Conservation (phyloP, 495 filamentous ascomycete species). For the Talaromyces stipitatus region DNA sequence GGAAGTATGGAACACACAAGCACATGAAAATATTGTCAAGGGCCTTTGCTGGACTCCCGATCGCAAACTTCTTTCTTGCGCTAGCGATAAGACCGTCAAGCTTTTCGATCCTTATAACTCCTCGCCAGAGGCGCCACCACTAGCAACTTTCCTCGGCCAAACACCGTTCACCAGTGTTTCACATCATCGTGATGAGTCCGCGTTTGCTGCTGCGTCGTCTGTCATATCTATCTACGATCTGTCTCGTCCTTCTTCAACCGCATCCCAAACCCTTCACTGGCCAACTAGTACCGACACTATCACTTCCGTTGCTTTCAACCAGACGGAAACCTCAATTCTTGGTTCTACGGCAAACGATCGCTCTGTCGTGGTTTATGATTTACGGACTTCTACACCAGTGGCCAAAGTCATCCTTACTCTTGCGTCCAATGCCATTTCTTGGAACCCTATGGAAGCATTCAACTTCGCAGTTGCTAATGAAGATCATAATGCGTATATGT, state of each 20-base stretch:
- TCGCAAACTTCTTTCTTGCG: constrained; percentile 81
- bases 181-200: constrained; percentile 64
- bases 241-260: constrained; percentile 59
- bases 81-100: constrained; percentile 79
- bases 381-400: constrained; percentile 79
- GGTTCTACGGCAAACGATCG: constrained; percentile 79
- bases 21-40: constrained; percentile 86
- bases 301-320: constrained; percentile 82
- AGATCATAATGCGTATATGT: constrained; percentile 73
- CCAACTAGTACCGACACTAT: constrained; percentile 88
- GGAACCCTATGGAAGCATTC: constrained; percentile 96
- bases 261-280: constrained; percentile 77
- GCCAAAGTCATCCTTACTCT: constrained; percentile 71
- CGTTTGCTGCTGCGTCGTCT: constrained; percentile 72
- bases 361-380: constrained; percentile 78
- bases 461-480: constrained; percentile 81
- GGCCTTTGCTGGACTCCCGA: constrained; percentile 81
- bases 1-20: constrained; percentile 73
- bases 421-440: constrained; percentile 76
- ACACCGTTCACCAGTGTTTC: constrained; percentile 78
- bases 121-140: constrained; percentile 50
- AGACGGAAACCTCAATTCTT: constrained; percentile 84
- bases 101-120: constrained; percentile 84
- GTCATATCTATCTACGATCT: constrained; percentile 84
- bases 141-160: constrained; percentile 75